phyloP scores from a whole-genome alignment of 148 eudicot genomes.

The Camellia sinensis region DNA sequence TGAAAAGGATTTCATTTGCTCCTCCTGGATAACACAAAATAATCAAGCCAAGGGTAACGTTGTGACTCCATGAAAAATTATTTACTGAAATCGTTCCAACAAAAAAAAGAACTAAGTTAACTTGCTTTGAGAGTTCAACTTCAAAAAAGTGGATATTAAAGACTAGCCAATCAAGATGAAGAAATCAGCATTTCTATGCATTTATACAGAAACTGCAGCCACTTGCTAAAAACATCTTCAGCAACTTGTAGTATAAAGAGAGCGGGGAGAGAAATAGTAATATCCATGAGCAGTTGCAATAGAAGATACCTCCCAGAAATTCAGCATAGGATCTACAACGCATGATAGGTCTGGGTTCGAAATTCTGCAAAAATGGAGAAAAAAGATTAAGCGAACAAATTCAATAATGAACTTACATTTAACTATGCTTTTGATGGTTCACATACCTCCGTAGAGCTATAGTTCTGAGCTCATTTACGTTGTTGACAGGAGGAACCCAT shows the following conservation, averaged over 20 bases:
- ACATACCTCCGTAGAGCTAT: constrained; percentile 67
- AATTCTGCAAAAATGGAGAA: constrained; percentile 44
- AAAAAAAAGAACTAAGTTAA: too few relatives aligned
- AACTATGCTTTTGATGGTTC: background rate
- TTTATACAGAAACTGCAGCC: too few relatives aligned
- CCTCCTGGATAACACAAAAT: too few relatives aligned
- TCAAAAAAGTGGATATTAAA: too few relatives aligned
- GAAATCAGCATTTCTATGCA: too few relatives aligned
- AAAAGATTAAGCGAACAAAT: constrained; percentile 6
- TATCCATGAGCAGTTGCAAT: background rate
- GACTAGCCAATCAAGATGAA: too few relatives aligned
- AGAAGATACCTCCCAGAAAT: constrained; percentile 76
- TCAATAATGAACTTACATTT: constrained; percentile 7
- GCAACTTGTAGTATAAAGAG: background rate
- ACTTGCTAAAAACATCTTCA: background rate
- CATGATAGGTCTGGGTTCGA: constrained; percentile 36
- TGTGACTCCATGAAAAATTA: too few relatives aligned
- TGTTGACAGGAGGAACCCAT: constrained; percentile 89
- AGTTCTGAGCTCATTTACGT: constrained; percentile 65
- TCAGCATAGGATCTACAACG: constrained; percentile 62
- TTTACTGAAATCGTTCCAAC: too few relatives aligned
- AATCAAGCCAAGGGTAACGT: too few relatives aligned
- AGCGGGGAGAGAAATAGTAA: background rate
- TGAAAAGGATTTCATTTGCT: too few relatives aligned
- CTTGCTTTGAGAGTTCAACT: too few relatives aligned